phyloP scores from a whole-genome alignment of 345 rosid species.

The Euclidium syriacum region DNA sequence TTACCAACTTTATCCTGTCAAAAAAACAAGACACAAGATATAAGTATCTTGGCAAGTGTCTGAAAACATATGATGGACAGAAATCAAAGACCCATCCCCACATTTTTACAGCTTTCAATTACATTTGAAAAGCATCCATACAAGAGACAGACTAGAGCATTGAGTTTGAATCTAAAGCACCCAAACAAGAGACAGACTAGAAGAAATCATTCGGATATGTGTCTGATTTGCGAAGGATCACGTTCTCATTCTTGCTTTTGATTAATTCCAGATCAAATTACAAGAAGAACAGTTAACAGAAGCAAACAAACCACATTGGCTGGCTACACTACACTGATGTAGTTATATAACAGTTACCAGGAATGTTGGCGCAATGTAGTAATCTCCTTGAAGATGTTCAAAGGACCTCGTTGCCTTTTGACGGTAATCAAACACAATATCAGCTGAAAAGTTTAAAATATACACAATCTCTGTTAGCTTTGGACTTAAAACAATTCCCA shows the following conservation, averaged over 20 bases:
- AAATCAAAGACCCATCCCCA: too few relatives aligned
- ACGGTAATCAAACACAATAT: slow-evolving; percentile 92
- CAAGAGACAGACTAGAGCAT: too few relatives aligned
- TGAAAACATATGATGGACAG: too few relatives aligned
- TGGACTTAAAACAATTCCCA: neutral
- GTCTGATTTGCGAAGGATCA: too few relatives aligned
- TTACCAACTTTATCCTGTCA: slow-evolving; percentile 98
- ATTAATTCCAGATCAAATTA: too few relatives aligned
- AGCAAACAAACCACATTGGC: neutral
- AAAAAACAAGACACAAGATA: neutral
- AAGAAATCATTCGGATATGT: too few relatives aligned
- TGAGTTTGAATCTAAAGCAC: too few relatives aligned
- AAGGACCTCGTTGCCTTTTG: slow-evolving; percentile 91
- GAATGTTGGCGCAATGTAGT: slow-evolving; percentile 82
- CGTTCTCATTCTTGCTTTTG: too few relatives aligned
- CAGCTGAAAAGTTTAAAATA: slow-evolving; percentile 46
- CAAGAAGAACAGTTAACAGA: too few relatives aligned
- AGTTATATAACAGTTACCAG: slow-evolving; percentile 37
- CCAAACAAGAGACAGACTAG: too few relatives aligned
- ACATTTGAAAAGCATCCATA: too few relatives aligned
- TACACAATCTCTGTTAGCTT: neutral
- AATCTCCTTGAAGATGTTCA: slow-evolving; percentile 88
- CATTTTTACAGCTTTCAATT: too few relatives aligned
- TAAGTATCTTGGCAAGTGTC: neutral
- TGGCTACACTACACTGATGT: neutral